Percentiles rank a stretch among this genome's conserved stretches.
These are phyloP conservation scores for Metschnikowia kofuensis DNA, from an alignment of 805 yeast species.

Conservation along the genomic window DNA sequence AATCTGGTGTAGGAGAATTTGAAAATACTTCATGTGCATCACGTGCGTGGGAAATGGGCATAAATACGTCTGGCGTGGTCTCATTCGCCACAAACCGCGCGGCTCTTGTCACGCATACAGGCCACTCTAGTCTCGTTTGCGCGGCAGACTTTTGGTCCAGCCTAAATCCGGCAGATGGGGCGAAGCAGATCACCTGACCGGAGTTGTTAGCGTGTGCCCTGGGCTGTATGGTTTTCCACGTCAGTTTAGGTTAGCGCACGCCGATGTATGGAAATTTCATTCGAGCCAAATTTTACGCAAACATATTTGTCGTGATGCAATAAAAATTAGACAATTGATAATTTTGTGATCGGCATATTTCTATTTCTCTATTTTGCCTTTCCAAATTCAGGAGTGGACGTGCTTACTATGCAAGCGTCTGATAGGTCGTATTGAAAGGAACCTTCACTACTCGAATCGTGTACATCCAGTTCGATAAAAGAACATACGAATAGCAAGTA, in stretches of 20 bases:
- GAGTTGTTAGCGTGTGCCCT: background rate
- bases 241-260: no score
- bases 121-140: background rate
- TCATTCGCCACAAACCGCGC: slow-evolving; percentile 5
- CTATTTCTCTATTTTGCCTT: no score
- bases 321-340: no score
- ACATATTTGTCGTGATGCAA: no score
- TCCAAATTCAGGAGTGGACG: no score
- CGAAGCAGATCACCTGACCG: background rate
- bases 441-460: no score
- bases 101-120: background rate
- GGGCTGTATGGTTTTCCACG: no score
- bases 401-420: background rate
- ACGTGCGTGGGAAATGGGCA: slow-evolving; percentile 2
- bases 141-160: slow-evolving; percentile 1
- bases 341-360: no score
- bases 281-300: no score
- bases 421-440: background rate
- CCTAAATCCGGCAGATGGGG: background rate
- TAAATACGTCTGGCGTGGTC: background rate
- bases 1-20: background rate
- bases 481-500: no score
- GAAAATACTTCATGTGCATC: slow-evolving; percentile 2
- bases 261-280: no score
- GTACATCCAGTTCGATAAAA: no score